Evolutionary conservation across 2,329 filamentous ascomycete genomes (phyloP).

Genomic region (Aspergillus glaucus): DNA sequence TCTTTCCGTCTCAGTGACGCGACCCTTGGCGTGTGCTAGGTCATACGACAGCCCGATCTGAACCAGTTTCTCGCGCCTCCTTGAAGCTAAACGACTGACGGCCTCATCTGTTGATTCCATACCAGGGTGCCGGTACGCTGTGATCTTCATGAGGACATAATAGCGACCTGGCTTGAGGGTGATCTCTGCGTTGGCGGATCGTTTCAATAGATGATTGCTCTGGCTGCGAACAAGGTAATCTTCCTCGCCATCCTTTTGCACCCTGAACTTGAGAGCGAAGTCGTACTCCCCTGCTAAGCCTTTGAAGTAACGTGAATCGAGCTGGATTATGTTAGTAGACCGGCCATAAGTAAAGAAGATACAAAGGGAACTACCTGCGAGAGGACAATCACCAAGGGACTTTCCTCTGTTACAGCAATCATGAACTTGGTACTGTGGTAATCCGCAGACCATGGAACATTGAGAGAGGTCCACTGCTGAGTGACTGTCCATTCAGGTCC

Average conservation of each 20-base stretch:
- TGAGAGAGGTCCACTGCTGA: conserved; percentile 56
- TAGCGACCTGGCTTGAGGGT: conserved; percentile 69
- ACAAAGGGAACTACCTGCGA: conserved; percentile 38
- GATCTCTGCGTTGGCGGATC: conserved; percentile 71
- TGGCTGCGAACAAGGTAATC: conserved; percentile 54
- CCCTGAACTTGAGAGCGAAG: conserved; percentile 53
- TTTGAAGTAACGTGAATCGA: conserved; percentile 56
- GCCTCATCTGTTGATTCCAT: conserved; percentile 59
- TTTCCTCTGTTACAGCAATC: conserved; percentile 46
- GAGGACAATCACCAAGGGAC: conserved; percentile 53
- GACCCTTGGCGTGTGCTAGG: conserved; percentile 41
- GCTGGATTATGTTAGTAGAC: conserved; percentile 23
- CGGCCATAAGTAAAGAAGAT: too few relatives aligned
- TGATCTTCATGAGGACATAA: conserved; percentile 67
- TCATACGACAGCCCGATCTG: conserved; percentile 43
- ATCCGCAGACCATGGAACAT: conserved; percentile 55
- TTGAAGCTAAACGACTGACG: conserved; percentile 58
- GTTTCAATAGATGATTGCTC: conserved; percentile 56
- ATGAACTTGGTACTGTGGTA: conserved; percentile 57
- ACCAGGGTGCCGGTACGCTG: conserved; percentile 52
- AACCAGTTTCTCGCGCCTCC: conserved; percentile 63
- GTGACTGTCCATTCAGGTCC: conserved; percentile 55
- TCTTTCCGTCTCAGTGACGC: conserved; percentile 33
- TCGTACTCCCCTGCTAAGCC: conserved; percentile 53
- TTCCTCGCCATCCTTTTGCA: conserved; percentile 55